Conservation (phyloP, 371 early-diverging fungal genomes). For the Sporodiniella umbellata region DNA sequence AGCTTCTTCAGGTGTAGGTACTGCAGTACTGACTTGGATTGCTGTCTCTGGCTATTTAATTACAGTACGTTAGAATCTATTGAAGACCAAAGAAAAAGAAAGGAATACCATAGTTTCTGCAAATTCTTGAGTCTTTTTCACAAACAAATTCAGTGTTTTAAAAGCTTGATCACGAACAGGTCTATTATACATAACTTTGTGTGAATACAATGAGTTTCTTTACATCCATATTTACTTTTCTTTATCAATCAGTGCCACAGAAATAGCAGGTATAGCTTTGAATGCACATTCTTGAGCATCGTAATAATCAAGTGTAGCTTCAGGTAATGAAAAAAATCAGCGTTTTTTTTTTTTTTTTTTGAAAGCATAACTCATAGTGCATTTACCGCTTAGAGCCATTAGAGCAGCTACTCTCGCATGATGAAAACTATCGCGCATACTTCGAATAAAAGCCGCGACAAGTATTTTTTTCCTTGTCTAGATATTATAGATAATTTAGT, state of each 20-base stretch:
- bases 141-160: slow-evolving; percentile 64
- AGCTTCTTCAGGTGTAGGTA: slow-evolving; percentile 17
- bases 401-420: slow-evolving; percentile 89
- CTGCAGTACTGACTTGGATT: slow-evolving; percentile 11
- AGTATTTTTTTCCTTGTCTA: slow-evolving; percentile 75
- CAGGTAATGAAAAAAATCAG: too few species aligned
- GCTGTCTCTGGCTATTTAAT: slow-evolving; percentile 55
- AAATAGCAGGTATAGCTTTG: slow-evolving; percentile 73
- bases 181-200: slow-evolving; percentile 20
- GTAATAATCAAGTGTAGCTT: slow-evolving; percentile 72
- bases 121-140: slow-evolving; percentile 62
- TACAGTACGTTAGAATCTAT: background rate
- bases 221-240: slow-evolving; percentile 62
- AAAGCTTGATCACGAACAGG: slow-evolving; percentile 81
- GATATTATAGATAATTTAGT: background rate
- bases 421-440: slow-evolving; percentile 89
- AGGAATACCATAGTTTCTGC: slow-evolving; percentile 58
- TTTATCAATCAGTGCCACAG: slow-evolving; percentile 76
- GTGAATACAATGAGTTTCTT: background rate
- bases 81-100: background rate
- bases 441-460: slow-evolving; percentile 77
- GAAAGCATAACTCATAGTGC: too few species aligned
- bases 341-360: too few species aligned
- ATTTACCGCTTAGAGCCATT: slow-evolving; percentile 78
- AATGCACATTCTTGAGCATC: slow-evolving; percentile 71